Percentiles rank a stretch among this genome's conserved stretches.
Evolutionary conservation across 257 asterid genomes (phyloP).

Genomic region (Pogostemon cablin): DNA sequence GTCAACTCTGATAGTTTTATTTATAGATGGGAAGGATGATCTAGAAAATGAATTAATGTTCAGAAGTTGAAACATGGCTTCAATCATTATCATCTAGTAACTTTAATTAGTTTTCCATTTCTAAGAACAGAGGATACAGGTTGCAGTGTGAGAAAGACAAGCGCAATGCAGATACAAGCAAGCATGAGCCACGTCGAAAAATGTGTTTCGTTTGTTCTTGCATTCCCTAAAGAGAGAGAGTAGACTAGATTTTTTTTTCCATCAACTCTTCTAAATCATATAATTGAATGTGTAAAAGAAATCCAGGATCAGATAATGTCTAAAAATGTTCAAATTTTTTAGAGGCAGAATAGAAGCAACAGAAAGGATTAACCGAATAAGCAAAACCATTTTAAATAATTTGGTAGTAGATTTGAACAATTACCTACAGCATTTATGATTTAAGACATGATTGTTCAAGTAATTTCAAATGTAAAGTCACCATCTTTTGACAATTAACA

Average conservation of each 20-base stretch:
- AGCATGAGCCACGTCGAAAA: constrained; percentile 21
- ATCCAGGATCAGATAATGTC: constrained; percentile 9
- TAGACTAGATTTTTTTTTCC: not conserved
- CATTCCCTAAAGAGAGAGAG: constrained; percentile 2
- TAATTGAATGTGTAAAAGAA: not conserved
- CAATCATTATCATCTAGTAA: not conserved
- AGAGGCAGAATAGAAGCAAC: constrained; percentile 23
- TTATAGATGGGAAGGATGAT: constrained; percentile 10
- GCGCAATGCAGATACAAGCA: constrained; percentile 6
- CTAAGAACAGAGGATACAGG: not conserved
- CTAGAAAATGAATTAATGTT: not conserved
- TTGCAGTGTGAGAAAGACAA: constrained; percentile 14
- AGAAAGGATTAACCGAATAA: constrained; percentile 2
- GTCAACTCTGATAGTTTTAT: too few species aligned
- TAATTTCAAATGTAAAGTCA: not conserved
- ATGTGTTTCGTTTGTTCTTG: not conserved
- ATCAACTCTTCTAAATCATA: not conserved
- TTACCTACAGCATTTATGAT: not conserved
- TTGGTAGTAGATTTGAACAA: not conserved
- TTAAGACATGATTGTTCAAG: not conserved
- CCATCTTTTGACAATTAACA: constrained; percentile 9
- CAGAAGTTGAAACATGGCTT: not conserved
- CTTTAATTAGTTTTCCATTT: constrained; percentile 16
- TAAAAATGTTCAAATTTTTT: not conserved
- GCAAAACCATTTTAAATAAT: not conserved